A percentile compares a stretch with the other conserved stretches of the same genome.
These are phyloP conservation scores for Raphidocelis subcapitata DNA, from an alignment of 139 green algal genomes.

Conservation along the genomic window DNA sequence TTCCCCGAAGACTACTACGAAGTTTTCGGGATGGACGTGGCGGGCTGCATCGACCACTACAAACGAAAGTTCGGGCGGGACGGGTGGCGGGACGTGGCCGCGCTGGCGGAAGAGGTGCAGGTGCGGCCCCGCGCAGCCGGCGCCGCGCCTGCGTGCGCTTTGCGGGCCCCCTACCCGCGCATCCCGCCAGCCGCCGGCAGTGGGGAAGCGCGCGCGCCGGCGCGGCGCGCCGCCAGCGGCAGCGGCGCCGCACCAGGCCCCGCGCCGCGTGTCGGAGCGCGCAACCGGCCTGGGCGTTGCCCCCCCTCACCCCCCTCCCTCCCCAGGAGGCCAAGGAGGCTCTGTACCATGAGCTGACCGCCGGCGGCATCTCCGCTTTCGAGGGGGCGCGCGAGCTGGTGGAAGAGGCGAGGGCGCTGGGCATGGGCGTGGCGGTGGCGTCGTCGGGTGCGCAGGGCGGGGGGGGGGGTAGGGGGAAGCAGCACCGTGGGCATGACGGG, in stretches of 20 bases:
- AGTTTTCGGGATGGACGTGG: slow-evolving; percentile 84
- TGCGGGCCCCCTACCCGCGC: too few species aligned
- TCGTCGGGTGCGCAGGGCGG: slow-evolving; percentile 27
- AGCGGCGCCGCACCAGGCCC: background rate
- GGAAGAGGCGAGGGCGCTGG: slow-evolving; percentile 15
- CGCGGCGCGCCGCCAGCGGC: too few species aligned
- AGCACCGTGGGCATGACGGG: too few species aligned
- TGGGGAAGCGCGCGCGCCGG: too few species aligned
- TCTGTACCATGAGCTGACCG: slow-evolving; percentile 46
- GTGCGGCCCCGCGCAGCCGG: too few species aligned
- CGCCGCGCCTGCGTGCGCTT: too few species aligned
- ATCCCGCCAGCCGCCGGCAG: too few species aligned
- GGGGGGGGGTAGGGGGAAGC: background rate
- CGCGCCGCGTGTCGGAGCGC: background rate
- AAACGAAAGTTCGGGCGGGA: background rate
- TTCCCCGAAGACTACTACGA: slow-evolving; percentile 68
- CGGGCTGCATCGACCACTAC: slow-evolving; percentile 54
- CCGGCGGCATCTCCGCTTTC: slow-evolving; percentile 45
- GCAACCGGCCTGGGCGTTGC: background rate
- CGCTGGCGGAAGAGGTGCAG: too few species aligned
- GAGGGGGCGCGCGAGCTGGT: slow-evolving; percentile 36
- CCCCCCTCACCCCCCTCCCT: background rate
- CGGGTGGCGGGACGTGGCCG: too few species aligned
- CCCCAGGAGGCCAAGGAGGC: slow-evolving; percentile 33
- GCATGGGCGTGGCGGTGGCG: slow-evolving; percentile 45